phyloP scores from a whole-genome alignment of 805 yeast species.

The Scheffersomyces coipomensis region DNA sequence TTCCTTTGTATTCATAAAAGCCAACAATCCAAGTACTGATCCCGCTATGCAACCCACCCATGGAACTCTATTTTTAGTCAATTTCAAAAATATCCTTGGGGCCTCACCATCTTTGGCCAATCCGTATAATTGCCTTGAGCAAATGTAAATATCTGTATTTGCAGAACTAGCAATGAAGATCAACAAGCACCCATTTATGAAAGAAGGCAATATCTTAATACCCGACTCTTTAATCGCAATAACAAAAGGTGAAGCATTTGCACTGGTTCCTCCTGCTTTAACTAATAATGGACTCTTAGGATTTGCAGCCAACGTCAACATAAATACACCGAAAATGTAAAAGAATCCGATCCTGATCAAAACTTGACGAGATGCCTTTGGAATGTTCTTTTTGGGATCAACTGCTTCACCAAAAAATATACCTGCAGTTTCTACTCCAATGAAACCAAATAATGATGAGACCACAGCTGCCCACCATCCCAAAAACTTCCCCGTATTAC shows the following conservation, averaged over 20 bases:
- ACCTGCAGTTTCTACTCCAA: conserved; percentile 37
- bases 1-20: no score
- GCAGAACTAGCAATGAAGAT: conserved; percentile 72
- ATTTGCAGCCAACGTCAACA: conserved; percentile 25
- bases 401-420: conserved; percentile 37
- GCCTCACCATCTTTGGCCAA: conserved; percentile 64
- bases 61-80: conserved; percentile 70
- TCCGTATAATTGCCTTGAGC: conserved; percentile 65
- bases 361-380: conserved; percentile 37
- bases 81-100: conserved; percentile 56
- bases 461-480: no score
- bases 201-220: conserved; percentile 59
- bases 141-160: conserved; percentile 65
- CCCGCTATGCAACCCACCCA: conserved; percentile 53
- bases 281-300: conserved; percentile 23
- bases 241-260: conserved; percentile 76
- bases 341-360: conserved; percentile 37
- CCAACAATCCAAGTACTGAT: conserved; percentile 56
- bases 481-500: no score
- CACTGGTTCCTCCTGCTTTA: conserved; percentile 40
- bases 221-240: conserved; percentile 67
- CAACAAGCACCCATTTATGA: conserved; percentile 67
- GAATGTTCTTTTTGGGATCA: conserved; percentile 29
- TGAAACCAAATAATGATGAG: conserved; percentile 37
- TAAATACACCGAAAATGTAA: conserved; percentile 28